Percentiles rank a stretch among this genome's conserved stretches.
Evolutionary conservation across 2,329 filamentous ascomycete genomes (phyloP).

Genomic region (Arthrinium puccinioides): DNA sequence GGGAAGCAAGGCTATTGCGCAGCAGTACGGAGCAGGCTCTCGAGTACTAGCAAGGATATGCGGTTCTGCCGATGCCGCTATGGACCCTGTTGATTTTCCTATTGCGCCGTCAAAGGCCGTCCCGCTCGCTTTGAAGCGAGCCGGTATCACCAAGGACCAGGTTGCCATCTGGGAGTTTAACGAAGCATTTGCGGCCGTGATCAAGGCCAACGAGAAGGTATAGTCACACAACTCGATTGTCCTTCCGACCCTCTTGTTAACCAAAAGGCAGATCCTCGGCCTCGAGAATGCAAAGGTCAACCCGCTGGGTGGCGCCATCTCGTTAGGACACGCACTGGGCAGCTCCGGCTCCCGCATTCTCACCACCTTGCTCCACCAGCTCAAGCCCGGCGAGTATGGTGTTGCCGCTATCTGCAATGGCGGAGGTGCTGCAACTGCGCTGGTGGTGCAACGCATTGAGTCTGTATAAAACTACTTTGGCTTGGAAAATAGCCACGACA

Average conservation of each 20-base stretch:
- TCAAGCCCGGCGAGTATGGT: conserved; percentile 88
- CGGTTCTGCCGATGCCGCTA: conserved; percentile 79
- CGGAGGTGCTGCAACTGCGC: conserved; percentile 82
- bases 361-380: conserved; percentile 82
- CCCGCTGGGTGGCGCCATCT: conserved; percentile 83
- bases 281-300: conserved; percentile 77
- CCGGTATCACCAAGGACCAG: conserved; percentile 85
- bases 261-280: conserved; percentile 58
- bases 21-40: conserved; percentile 69
- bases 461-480: too few species aligned
- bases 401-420: conserved; percentile 96
- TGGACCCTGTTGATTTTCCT: conserved; percentile 90
- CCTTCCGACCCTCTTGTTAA: conserved; percentile 7
- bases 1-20: conserved; percentile 71
- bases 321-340: conserved; percentile 83
- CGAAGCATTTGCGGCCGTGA: conserved; percentile 92
- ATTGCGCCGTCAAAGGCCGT: conserved; percentile 89
- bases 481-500: too few species aligned
- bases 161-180: conserved; percentile 98
- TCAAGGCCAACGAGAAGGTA: conserved; percentile 88
- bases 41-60: conserved; percentile 83
- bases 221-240: not conserved
- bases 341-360: conserved; percentile 91
- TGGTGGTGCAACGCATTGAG: conserved; percentile 82
- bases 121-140: conserved; percentile 78